These are phyloP conservation scores for Diospyros lotus DNA, from an alignment of 148 eudicot species.

Conservation along the genomic window DNA sequence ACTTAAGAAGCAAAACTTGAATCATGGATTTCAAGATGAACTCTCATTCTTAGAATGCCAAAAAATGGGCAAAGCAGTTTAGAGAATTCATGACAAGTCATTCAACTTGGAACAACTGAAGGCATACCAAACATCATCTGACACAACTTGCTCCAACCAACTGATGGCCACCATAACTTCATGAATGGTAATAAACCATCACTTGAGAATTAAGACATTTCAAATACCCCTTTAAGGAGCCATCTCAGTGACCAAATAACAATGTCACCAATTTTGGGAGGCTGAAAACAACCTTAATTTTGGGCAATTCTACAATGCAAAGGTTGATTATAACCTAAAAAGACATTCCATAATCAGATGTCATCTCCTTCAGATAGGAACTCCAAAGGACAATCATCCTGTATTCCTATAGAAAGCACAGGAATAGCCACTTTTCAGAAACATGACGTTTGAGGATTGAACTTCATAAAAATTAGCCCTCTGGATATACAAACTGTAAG, in stretches of 20 bases:
- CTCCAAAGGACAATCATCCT: neutral
- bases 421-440: neutral
- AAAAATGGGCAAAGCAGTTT: neutral
- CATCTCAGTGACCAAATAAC: neutral
- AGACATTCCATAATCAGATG: neutral
- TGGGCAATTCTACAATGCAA: neutral
- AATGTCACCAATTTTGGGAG: neutral
- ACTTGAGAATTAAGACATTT: neutral
- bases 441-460: neutral
- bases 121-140: neutral
- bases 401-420: neutral
- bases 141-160: neutral
- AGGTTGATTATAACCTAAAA: neutral
- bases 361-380: neutral
- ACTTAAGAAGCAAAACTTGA: neutral
- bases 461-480: neutral
- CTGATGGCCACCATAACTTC: neutral
- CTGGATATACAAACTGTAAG: neutral
- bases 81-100: conserved; percentile 3
- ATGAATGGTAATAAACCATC: neutral
- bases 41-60: neutral
- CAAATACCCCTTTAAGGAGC: neutral
- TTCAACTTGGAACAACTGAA: neutral
- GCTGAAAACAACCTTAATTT: neutral
- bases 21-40: neutral